phyloP scores from a whole-genome alignment of 2,329 filamentous ascomycete genomes.

The Apiospora marii region DNA sequence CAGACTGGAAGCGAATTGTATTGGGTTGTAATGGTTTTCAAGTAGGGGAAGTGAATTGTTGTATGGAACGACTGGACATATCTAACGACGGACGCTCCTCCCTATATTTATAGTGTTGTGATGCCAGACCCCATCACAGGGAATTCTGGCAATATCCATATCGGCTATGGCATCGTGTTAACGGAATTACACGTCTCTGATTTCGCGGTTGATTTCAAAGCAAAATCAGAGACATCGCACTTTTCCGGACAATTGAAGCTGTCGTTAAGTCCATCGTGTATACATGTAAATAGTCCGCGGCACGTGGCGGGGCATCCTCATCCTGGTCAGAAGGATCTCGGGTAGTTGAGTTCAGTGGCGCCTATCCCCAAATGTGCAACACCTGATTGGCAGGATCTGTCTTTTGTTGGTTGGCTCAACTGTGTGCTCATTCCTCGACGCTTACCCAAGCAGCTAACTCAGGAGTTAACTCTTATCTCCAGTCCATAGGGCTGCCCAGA shows the following conservation, averaged over 20 bases:
- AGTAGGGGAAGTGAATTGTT: neutral
- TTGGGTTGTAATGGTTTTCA: neutral
- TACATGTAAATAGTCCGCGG: neutral
- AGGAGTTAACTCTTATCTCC: slow-evolving; percentile 1
- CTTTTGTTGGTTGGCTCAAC: neutral
- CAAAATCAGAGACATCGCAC: neutral
- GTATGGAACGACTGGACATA: neutral
- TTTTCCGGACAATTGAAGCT: neutral
- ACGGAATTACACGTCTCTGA: neutral
- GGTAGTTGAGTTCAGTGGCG: neutral
- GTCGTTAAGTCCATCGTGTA: neutral
- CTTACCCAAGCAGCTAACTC: neutral
- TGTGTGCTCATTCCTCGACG: neutral
- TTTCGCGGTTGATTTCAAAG: neutral
- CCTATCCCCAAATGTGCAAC: neutral
- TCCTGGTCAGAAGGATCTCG: neutral
- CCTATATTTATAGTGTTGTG: neutral
- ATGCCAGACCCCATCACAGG: neutral
- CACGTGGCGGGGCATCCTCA: neutral
- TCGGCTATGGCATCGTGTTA: neutral
- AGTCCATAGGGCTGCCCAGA: neutral
- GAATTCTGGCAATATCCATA: neutral
- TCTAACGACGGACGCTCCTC: neutral
- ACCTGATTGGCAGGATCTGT: neutral
- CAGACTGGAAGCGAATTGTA: neutral